Evolutionary conservation across 2,329 filamentous ascomycete genomes (phyloP).

Genomic region (Fusarium sp.): DNA sequence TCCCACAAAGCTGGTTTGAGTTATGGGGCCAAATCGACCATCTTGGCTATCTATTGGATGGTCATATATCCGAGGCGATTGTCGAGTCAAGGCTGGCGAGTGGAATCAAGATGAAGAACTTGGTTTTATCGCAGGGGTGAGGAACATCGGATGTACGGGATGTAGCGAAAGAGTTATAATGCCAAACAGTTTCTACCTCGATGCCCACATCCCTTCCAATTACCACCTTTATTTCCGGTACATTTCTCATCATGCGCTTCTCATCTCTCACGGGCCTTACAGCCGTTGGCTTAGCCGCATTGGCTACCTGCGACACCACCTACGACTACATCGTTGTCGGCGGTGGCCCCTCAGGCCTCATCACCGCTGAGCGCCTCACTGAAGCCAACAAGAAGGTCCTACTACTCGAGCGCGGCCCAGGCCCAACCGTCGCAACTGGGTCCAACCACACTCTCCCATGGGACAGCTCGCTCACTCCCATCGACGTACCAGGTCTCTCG

Average conservation of each 20-base stretch:
- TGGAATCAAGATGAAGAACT: not conserved
- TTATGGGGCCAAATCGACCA: too few relatives aligned
- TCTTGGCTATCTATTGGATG: too few relatives aligned
- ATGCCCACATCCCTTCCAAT: not conserved
- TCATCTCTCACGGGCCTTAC: constrained; percentile 4
- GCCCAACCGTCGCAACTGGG: constrained; percentile 72
- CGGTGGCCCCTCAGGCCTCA: constrained; percentile 44
- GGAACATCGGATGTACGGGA: not conserved
- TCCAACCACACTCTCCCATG: constrained; percentile 72
- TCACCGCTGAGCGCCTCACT: constrained; percentile 61
- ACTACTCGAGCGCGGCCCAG: constrained; percentile 69
- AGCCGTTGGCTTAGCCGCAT: not conserved
- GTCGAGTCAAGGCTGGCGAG: not conserved
- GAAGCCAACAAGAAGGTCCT: constrained; percentile 74
- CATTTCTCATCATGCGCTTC: constrained; percentile 13
- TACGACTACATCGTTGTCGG: constrained; percentile 49
- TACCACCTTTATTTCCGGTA: not conserved
- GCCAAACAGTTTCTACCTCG: not conserved
- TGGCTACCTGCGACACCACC: not conserved
- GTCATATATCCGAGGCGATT: not conserved
- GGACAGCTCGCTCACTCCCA: constrained; percentile 73
- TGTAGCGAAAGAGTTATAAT: not conserved
- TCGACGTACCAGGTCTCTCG: constrained; percentile 72
- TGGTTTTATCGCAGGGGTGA: too few relatives aligned
- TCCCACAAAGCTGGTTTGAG: not conserved